phyloP scores from a whole-genome alignment of 1,284 basidiomycete genomes.

The Calocybe gambosa region DNA sequence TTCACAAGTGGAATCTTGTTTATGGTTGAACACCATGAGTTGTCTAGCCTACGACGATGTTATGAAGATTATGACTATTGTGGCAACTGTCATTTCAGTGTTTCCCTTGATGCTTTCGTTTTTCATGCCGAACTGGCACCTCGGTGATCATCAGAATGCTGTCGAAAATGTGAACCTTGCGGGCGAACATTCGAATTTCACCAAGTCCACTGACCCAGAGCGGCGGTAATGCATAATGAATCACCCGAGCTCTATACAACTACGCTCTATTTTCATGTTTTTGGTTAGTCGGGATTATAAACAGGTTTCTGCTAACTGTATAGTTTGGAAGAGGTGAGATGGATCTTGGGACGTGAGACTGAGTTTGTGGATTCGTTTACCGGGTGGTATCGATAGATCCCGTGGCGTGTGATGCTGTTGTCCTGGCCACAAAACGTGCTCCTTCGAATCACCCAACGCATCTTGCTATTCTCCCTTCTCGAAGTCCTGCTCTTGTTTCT shows the following conservation, averaged over 20 bases:
- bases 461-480: constrained; percentile 4
- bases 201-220: constrained; percentile 4
- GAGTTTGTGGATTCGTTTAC: background rate
- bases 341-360: background rate
- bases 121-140: constrained; percentile 41
- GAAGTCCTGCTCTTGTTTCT: constrained; percentile 2
- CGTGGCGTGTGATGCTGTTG: background rate
- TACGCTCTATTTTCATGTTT: no score
- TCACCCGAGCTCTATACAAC: background rate
- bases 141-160: constrained; percentile 41
- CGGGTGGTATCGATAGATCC: background rate
- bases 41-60: constrained; percentile 44
- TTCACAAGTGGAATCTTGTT: constrained; percentile 1
- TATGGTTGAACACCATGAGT: background rate
- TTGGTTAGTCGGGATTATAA: background rate
- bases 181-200: constrained; percentile 18
- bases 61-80: constrained; percentile 49
- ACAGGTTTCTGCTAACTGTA: no score
- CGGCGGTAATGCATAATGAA: constrained; percentile 4
- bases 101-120: constrained; percentile 34
- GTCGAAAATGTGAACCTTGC: constrained; percentile 30
- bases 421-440: constrained; percentile 4
- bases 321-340: background rate
- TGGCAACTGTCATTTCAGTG: constrained; percentile 34
- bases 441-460: constrained; percentile 9